These are phyloP conservation scores for Myxozyma neotropica DNA, from an alignment of 805 yeast genomes.

Conservation along the genomic window DNA sequence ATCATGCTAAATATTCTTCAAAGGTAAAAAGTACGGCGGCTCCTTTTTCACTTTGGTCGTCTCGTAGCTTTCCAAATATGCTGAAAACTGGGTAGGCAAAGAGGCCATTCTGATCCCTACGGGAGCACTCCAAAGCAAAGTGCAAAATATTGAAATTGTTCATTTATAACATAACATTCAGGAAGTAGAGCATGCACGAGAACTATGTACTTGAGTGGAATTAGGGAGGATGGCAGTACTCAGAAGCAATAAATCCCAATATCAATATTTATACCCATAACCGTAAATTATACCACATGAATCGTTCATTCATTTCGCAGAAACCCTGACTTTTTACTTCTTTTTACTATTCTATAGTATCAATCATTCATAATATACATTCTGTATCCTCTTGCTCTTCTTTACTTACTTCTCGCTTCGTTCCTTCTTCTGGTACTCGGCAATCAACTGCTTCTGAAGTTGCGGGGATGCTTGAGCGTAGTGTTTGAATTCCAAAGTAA, in stretches of 20 bases:
- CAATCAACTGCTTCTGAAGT: conserved; percentile 85
- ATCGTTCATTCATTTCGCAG: background rate
- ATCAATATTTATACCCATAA: background rate
- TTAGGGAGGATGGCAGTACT: conserved; percentile 3
- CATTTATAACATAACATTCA: background rate
- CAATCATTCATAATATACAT: background rate
- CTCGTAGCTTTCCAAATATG: too few species aligned
- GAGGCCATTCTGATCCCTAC: too few species aligned
- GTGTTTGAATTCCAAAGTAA: conserved; percentile 89
- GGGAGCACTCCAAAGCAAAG: too few species aligned
- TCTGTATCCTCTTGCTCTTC: background rate
- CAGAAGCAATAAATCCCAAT: background rate
- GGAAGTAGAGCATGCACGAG: background rate
- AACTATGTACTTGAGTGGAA: conserved; percentile 5
- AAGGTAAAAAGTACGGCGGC: too few species aligned
- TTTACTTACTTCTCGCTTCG: background rate
- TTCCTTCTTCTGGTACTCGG: conserved; percentile 67
- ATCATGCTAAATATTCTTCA: too few species aligned
- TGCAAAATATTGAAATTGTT: background rate
- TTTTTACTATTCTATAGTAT: background rate
- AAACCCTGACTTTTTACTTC: too few species aligned
- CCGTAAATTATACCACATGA: background rate
- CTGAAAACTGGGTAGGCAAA: too few species aligned
- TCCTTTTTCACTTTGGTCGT: too few species aligned
- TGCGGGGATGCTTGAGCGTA: conserved; percentile 90